Conservation (phyloP, 352 stramenopile species). For the Globisporangium emineosum region DNA sequence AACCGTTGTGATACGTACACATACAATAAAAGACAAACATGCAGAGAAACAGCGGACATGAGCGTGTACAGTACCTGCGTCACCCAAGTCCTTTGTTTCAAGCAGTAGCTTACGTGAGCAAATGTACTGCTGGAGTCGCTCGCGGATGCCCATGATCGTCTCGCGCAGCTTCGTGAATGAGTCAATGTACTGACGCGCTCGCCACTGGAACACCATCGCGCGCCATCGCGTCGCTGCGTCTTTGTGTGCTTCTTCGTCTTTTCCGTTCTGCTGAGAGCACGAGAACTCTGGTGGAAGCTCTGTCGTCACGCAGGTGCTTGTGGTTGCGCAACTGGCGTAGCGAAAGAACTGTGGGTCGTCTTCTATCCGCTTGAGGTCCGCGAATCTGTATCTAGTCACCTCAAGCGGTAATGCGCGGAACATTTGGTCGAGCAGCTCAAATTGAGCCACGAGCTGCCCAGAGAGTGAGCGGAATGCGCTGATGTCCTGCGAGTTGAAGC, state of each 20-base stretch:
- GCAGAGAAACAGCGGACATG: constrained; percentile 10
- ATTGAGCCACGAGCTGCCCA: constrained; percentile 46
- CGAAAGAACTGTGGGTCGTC: constrained; percentile 38
- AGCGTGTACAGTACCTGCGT: constrained; percentile 39
- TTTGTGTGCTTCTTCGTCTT: neutral
- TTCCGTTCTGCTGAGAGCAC: neutral
- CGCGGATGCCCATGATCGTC: constrained; percentile 47
- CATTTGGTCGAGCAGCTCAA: constrained; percentile 42
- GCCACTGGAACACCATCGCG: constrained; percentile 72
- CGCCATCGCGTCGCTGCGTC: constrained; percentile 35
- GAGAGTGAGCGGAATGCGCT: constrained; percentile 47
- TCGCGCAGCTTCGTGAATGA: constrained; percentile 50
- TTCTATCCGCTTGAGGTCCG: constrained; percentile 51
- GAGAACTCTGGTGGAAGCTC: constrained; percentile 21
- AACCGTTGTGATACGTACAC: neutral
- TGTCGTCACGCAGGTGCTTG: neutral
- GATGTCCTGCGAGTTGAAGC: constrained; percentile 75
- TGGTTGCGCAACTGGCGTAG: neutral
- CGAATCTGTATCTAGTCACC: constrained; percentile 64
- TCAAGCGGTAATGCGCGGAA: constrained; percentile 60
- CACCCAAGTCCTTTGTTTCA: constrained; percentile 48
- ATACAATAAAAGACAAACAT: neutral
- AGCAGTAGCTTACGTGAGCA: constrained; percentile 25
- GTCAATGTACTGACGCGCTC: constrained; percentile 61
- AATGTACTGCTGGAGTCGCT: constrained; percentile 36